Percentiles rank a stretch among this genome's conserved stretches.
phyloP scores from a whole-genome alignment of 2,329 filamentous ascomycete genomes.

The Trichoderma sp. region DNA sequence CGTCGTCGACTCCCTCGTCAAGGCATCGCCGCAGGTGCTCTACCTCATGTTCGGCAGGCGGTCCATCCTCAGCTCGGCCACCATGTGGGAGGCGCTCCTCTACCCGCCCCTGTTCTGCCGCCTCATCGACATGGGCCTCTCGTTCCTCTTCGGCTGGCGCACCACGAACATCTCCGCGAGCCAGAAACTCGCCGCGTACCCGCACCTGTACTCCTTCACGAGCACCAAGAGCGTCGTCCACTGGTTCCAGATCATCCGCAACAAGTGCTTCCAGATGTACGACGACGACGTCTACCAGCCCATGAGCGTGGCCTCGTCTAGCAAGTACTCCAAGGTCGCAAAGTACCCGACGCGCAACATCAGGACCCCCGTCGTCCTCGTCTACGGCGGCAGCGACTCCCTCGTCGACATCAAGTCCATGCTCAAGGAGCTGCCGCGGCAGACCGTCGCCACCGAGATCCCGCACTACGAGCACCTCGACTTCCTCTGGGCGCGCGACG shows the following conservation, averaged over 20 bases:
- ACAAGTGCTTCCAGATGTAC: conserved; percentile 96
- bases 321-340: conserved; percentile 92
- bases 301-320: conserved; percentile 67
- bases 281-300: conserved; percentile 88
- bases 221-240: conserved; percentile 97
- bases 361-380: conserved; percentile 87
- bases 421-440: conserved; percentile 81
- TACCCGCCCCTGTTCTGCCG: conserved; percentile 93
- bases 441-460: conserved; percentile 84
- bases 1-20: conserved; percentile 89
- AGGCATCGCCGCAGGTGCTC: conserved; percentile 87
- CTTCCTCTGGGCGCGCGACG: conserved; percentile 90
- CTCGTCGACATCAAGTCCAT: conserved; percentile 92
- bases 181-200: conserved; percentile 94
- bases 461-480: conserved; percentile 95
- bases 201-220: conserved; percentile 94
- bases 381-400: conserved; percentile 93
- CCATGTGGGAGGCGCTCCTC: conserved; percentile 95
- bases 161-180: conserved; percentile 78
- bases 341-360: conserved; percentile 97
- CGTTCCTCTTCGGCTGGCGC: conserved; percentile 88
- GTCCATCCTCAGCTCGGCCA: conserved; percentile 87
- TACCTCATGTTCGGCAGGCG: conserved; percentile 91
- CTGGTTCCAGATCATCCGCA: conserved; percentile 99
- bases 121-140: conserved; percentile 78